Conservation (phyloP, 2,329 filamentous ascomycete species). For the Aspergillus sp. region DNA sequence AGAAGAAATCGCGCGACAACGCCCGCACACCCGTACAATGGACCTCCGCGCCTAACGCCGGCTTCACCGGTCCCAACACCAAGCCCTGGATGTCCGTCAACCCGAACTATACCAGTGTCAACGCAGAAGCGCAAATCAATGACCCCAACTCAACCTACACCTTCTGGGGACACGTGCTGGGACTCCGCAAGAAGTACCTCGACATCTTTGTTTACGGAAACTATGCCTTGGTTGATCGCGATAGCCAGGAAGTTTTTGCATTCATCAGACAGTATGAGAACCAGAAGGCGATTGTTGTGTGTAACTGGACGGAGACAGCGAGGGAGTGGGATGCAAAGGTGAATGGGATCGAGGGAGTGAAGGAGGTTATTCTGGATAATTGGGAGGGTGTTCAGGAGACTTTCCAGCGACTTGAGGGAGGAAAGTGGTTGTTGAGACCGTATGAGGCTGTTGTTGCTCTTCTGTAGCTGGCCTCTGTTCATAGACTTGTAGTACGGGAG, state of each 20-base stretch:
- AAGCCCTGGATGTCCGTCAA: constrained; percentile 67
- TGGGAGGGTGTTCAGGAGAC: not conserved
- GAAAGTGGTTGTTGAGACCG: not conserved
- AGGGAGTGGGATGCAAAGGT: constrained; percentile 26
- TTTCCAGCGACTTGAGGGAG: not conserved
- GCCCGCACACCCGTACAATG: constrained; percentile 67
- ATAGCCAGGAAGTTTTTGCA: constrained; percentile 50
- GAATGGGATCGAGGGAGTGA: constrained; percentile 20
- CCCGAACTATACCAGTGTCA: constrained; percentile 55
- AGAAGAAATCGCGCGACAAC: constrained; percentile 54
- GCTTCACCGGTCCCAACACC: constrained; percentile 52
- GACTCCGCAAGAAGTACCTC: constrained; percentile 52
- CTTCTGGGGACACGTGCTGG: constrained; percentile 57
- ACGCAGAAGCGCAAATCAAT: constrained; percentile 46
- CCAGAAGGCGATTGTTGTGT: constrained; percentile 26
- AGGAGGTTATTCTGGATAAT: constrained; percentile 5
- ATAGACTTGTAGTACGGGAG: not conserved
- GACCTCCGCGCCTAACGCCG: constrained; percentile 53
- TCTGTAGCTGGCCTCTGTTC: not conserved
- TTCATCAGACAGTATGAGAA: constrained; percentile 42
- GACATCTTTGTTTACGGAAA: constrained; percentile 63
- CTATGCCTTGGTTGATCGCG: constrained; percentile 50
- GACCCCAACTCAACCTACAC: constrained; percentile 47
- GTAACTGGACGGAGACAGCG: constrained; percentile 26
- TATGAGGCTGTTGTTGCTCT: constrained; percentile 1